Conservation (phyloP, 805 yeast species). For the Candida andamanensis region DNA sequence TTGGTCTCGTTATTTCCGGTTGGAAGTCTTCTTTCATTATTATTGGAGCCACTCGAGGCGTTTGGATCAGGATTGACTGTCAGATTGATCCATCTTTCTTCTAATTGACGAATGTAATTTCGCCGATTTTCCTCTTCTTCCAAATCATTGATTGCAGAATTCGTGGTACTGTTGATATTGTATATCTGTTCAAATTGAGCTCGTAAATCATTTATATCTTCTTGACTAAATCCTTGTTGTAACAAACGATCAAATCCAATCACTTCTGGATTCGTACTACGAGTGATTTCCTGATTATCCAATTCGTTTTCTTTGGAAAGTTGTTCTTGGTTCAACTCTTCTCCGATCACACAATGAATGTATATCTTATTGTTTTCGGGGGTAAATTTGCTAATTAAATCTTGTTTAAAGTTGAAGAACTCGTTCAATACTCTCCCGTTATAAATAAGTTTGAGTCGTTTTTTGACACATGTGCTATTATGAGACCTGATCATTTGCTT, state of each 20-base stretch:
- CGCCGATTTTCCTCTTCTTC: conserved; percentile 40
- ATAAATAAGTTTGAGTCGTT: conserved; percentile 60
- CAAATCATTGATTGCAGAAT: conserved; percentile 27
- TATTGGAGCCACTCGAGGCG: conserved; percentile 1
- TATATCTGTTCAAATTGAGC: conserved; percentile 70
- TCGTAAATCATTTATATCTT: conserved; percentile 68
- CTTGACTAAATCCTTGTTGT: conserved; percentile 76
- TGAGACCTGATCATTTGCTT: conserved; percentile 23
- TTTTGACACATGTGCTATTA: conserved; percentile 23
- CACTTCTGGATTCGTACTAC: conserved; percentile 62
- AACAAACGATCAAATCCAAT: conserved; percentile 82
- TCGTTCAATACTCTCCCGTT: conserved; percentile 64
- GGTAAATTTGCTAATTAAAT: conserved; percentile 15
- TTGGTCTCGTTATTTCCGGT: conserved; percentile 4
- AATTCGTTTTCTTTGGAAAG: conserved; percentile 54
- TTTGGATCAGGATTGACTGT: conserved; percentile 46
- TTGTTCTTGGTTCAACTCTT: conserved; percentile 48
- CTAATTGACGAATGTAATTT: conserved; percentile 52
- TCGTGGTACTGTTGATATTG: conserved; percentile 36
- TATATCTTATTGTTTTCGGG: conserved; percentile 37
- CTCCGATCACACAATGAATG: conserved; percentile 79
- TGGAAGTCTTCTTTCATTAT: no score
- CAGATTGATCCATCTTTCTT: conserved; percentile 85
- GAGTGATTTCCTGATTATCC: conserved; percentile 42
- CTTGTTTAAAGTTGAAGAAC: conserved; percentile 48